Conservation (phyloP, 805 yeast species). For the Candida ovalis region DNA sequence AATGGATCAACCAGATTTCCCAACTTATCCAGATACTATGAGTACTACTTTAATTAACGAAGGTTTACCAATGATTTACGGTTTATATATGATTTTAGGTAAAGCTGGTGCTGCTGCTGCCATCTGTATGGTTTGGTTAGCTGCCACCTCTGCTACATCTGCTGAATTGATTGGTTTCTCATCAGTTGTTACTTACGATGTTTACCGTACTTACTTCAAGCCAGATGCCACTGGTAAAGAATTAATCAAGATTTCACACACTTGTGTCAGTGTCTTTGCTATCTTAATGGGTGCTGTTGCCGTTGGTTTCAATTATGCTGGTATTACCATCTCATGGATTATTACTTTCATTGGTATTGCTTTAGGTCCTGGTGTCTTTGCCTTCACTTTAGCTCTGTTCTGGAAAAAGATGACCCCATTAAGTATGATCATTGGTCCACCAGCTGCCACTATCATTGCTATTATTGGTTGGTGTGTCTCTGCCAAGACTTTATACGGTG, state of each 20-base stretch:
- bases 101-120: conserved; percentile 40
- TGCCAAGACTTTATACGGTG: conserved; percentile 41
- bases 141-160: conserved; percentile 40
- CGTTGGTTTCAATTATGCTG: conserved; percentile 38
- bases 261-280: conserved; percentile 38
- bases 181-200: conserved; percentile 37
- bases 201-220: conserved; percentile 37
- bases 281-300: conserved; percentile 37
- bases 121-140: conserved; percentile 37
- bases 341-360: conserved; percentile 45
- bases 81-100: conserved; percentile 33
- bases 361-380: conserved; percentile 49
- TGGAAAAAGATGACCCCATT: conserved; percentile 37
- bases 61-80: conserved; percentile 37
- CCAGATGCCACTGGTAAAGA: conserved; percentile 37
- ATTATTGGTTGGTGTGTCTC: conserved; percentile 44
- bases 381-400: conserved; percentile 41
- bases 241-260: conserved; percentile 34
- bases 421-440: conserved; percentile 37
- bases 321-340: conserved; percentile 39
- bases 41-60: conserved; percentile 35
- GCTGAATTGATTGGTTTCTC: conserved; percentile 41
- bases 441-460: conserved; percentile 49
- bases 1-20: conserved; percentile 29
- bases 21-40: conserved; percentile 40